Percentiles rank a stretch among this genome's conserved stretches.
Evolutionary conservation across 352 stramenopile genomes (phyloP).

Genomic region (Pythium grandisporangium): DNA sequence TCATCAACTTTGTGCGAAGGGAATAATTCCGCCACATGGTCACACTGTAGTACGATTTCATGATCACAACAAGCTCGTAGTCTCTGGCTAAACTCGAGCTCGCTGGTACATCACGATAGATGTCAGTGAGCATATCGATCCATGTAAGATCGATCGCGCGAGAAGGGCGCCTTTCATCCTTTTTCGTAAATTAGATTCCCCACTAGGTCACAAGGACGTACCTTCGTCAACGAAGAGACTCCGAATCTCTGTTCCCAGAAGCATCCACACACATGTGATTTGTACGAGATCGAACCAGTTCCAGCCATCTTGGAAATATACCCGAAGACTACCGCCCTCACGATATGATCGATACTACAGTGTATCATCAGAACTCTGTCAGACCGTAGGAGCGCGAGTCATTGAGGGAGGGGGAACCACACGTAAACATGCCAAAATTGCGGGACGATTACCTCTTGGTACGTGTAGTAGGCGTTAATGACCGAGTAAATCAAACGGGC

Average conservation of each 20-base stretch:
- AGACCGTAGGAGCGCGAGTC: neutral
- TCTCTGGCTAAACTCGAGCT: conserved; percentile 12
- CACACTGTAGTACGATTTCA: conserved; percentile 52
- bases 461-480: conserved; percentile 65
- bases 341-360: conserved; percentile 28
- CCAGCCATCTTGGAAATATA: conserved; percentile 66
- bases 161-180: no score
- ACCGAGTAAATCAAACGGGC: conserved; percentile 41
- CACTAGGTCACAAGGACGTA: conserved; percentile 9
- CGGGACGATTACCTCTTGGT: conserved; percentile 39
- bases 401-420: no score
- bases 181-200: no score
- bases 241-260: conserved; percentile 39
- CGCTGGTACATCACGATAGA: no score
- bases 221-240: conserved; percentile 23
- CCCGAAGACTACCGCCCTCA: conserved; percentile 38
- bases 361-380: neutral
- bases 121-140: no score
- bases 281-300: conserved; percentile 73
- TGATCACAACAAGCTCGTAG: conserved; percentile 41
- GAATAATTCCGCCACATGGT: conserved; percentile 54
- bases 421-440: no score
- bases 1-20: conserved; percentile 68
- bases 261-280: conserved; percentile 61
- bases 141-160: no score